These are phyloP conservation scores for Pseudomonodictys pantanalensis DNA, from an alignment of 495 filamentous ascomycete genomes.

Conservation along the genomic window DNA sequence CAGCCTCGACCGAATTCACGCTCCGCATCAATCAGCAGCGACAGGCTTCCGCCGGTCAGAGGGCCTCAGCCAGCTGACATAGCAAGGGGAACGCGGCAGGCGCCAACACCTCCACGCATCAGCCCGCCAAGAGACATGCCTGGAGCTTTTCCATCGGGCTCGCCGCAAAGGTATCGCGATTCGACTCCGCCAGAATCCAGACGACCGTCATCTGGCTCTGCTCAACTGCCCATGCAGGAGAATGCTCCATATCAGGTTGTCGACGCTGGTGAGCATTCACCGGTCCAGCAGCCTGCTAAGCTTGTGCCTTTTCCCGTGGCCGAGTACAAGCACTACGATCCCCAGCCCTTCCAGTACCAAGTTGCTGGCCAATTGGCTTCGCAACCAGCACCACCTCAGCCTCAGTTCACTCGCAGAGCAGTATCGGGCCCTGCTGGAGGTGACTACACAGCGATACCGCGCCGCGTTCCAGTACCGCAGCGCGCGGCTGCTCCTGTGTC, in stretches of 20 bases:
- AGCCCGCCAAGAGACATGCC: slow-evolving; percentile 28
- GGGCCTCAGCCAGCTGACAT: not conserved
- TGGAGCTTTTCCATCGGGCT: slow-evolving; percentile 27
- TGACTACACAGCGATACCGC: slow-evolving; percentile 23
- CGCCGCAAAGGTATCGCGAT: slow-evolving; percentile 29
- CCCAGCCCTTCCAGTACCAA: not conserved
- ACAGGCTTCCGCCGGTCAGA: not conserved
- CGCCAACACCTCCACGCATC: slow-evolving; percentile 29
- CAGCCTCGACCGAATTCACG: slow-evolving; percentile 33
- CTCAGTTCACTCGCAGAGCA: slow-evolving; percentile 20
- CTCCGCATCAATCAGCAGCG: slow-evolving; percentile 35
- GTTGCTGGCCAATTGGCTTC: slow-evolving; percentile 2
- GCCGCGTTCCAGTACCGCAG: slow-evolving; percentile 31
- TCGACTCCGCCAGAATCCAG: slow-evolving; percentile 17
- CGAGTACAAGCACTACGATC: slow-evolving; percentile 26
- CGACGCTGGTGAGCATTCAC: slow-evolving; percentile 18
- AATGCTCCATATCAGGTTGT: slow-evolving; percentile 25
- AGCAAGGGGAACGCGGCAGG: slow-evolving; percentile 18
- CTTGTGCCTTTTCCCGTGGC: slow-evolving; percentile 29
- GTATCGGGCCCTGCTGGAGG: slow-evolving; percentile 13
- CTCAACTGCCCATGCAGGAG: slow-evolving; percentile 28
- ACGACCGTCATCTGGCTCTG: slow-evolving; percentile 38
- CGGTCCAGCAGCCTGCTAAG: slow-evolving; percentile 23
- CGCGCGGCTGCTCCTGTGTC: slow-evolving; percentile 20
- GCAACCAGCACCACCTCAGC: slow-evolving; percentile 11